phyloP scores from a whole-genome alignment of 768 basidiomycete species.

The Hypholoma fasciculare region DNA sequence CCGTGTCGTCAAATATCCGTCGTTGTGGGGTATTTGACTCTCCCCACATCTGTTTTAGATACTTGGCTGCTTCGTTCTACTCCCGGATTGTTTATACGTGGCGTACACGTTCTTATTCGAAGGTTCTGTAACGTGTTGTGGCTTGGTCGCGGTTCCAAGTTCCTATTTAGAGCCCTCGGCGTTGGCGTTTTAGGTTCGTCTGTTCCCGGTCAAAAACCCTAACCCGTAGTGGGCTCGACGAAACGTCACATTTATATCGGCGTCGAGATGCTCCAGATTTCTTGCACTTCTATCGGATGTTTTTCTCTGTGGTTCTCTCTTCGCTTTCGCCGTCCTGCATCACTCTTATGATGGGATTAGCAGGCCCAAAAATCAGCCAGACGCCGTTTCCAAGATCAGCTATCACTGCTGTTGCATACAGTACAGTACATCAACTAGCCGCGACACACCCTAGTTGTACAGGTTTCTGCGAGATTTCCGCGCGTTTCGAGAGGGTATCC shows the following conservation, averaged over 20 bases:
- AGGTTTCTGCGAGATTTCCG: constrained; percentile 20
- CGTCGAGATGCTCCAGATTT: neutral
- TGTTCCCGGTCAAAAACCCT: neutral
- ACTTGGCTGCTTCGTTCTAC: neutral
- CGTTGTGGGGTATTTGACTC: constrained; percentile 2
- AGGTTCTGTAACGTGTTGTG: too few species aligned
- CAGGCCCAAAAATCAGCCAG: neutral
- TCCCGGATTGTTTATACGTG: neutral
- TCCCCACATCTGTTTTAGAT: constrained; percentile 1
- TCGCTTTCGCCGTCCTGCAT: constrained; percentile 14
- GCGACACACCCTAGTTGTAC: neutral
- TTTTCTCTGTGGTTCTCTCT: constrained; percentile 7
- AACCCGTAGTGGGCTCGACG: neutral
- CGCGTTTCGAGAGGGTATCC: constrained; percentile 6
- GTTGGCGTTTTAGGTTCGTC: neutral
- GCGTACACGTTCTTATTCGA: neutral
- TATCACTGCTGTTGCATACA: neutral
- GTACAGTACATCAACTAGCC: neutral
- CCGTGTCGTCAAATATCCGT: too few species aligned
- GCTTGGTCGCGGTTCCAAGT: too few species aligned
- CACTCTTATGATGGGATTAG: neutral
- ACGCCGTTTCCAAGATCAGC: neutral
- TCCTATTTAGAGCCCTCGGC: too few species aligned
- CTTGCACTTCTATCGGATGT: constrained; percentile 16
- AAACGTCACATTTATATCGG: constrained; percentile 6